Base-by-base conservation (phyloP, 148 eudicot species). In the Camellia japonica region DNA sequence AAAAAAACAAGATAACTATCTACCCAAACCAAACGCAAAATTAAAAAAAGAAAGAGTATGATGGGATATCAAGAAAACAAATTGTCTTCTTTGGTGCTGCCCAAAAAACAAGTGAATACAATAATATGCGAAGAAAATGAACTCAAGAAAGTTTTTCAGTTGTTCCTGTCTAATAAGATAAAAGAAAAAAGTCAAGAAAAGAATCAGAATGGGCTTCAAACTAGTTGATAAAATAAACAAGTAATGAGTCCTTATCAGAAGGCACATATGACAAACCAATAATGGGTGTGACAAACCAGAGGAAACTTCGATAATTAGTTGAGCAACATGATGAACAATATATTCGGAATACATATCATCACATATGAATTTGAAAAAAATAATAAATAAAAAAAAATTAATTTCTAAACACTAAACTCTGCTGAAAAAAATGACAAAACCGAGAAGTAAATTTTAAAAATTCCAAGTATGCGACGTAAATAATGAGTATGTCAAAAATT, bases 201-300 rank as follows among this genome's bases (percentile, higher is more conserved):
- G 18, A 72, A 72, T 12, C 61, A 54, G 23, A 72, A 64, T 52
- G 18, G 42, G 60, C 18, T 72, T 56, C 41, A 14, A 51, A 23
- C 61, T 23, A 52, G 18, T 72, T 2, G 2, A 47, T 47, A 71
- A 19, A 71, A 9, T 10, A 47, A 56, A 72, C 0, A 43, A 72
- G 52, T 51, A 23, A 30, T 20, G 75, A 30, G 60, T 72, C 43
- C 14, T 72, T 72, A 54, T 54, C 75, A 54, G 23, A 72, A 72
- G 15, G 6, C 71, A 43, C 11, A 19, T 30, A 30, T 30, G 56
- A 51, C 41, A 54, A 1, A 30, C 38, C 1, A 30, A 30, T 30
- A 30, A 30, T 30, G 38, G 38, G 3, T 15, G 64, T 9, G 10
- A 3, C 15, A 18, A 19, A 20, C 4, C 13, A 4, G 3, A 64